Percentiles rank a stretch among this genome's conserved stretches.
phyloP scores from a whole-genome alignment of 177 flowering plant genomes.

The Vitis hybrid region DNA sequence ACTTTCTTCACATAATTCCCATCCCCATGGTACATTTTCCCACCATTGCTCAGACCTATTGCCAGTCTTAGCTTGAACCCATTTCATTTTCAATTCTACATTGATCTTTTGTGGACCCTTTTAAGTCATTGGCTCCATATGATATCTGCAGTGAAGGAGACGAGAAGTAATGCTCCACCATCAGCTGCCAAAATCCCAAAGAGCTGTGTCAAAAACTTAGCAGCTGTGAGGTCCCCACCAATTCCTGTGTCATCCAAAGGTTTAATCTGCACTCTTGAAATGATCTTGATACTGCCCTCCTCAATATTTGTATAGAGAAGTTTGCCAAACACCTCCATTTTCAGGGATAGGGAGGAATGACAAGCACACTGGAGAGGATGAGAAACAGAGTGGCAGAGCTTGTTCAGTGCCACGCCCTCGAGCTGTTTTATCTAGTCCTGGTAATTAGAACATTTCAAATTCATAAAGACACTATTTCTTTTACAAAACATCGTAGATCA shows the following conservation, averaged over 20 bases:
- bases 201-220: conserved; percentile 17
- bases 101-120: too few relatives aligned
- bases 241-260: conserved; percentile 33
- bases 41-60: background rate
- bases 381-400: conserved; percentile 32
- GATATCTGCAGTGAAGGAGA: conserved; percentile 18
- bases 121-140: background rate
- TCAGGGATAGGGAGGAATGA: conserved; percentile 22
- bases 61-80: background rate
- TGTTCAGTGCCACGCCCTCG: conserved; percentile 52
- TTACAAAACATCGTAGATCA: background rate
- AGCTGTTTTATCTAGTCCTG: conserved; percentile 72
- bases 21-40: conserved; percentile 14
- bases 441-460: conserved; percentile 18
- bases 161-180: conserved; percentile 25
- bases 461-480: background rate
- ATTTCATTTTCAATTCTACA: background rate
- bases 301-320: too few relatives aligned
- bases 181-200: conserved; percentile 33
- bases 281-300: too few relatives aligned
- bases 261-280: conserved; percentile 7
- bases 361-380: conserved; percentile 20
- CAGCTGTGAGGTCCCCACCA: conserved; percentile 7
- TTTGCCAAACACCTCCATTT: background rate
- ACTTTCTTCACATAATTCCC: conserved; percentile 18